Base-by-base conservation (phyloP, 305 asterid genomes). In the Fraxinus paxiana region DNA sequence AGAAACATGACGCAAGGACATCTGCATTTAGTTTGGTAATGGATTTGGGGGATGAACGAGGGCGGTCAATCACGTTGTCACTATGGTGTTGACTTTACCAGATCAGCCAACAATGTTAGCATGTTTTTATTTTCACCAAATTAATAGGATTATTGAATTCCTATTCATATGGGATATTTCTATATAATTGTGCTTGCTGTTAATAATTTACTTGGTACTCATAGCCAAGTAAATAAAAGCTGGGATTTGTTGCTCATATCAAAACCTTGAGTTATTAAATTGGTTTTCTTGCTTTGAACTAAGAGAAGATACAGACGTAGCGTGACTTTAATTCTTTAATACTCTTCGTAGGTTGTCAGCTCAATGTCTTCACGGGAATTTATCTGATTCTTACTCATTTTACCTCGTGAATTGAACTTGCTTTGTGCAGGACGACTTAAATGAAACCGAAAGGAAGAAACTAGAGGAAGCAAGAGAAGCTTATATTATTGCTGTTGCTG, bases 401-500 rank as follows among this genome's bases (percentile, higher is more conserved):
- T 51, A 5, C 61, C 17, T 41, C 20, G 7, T 76, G n/a, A 78
- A 82, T 77, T 56, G 31, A 28, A 71, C 77, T 82, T 4, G 38
- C 73, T 63, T 61, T 88, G 54, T 54, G 83, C 89, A 94, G 98
- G 96, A 91, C 54, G 80, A 73, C 59, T 59, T 82, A 30, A 65
- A 81, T 82, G 96, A 92, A 77, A 76, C 79, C 43, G 95, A 88
- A 85, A 79, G 87, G 89, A 86, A 88, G 87, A 85, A 86, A 77
- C n/a, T 96, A 85, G 97, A 96, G 87, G 90, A 86, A 35, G 97
- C 99, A 77, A 88, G 90, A 84, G 97, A 88, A 87, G 93, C 97
- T 22, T 96, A 96, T 84, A 73, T 86, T 71, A 83, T 85, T 79
- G 97, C 97, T 69, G 89, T 96, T 87, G 88, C 90, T 1, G 88